A percentile compares a stretch with the other conserved stretches of the same genome.
These are phyloP conservation scores for Dryas alaskensis DNA, from an alignment of 306 rosid species.

Conservation along the genomic window DNA sequence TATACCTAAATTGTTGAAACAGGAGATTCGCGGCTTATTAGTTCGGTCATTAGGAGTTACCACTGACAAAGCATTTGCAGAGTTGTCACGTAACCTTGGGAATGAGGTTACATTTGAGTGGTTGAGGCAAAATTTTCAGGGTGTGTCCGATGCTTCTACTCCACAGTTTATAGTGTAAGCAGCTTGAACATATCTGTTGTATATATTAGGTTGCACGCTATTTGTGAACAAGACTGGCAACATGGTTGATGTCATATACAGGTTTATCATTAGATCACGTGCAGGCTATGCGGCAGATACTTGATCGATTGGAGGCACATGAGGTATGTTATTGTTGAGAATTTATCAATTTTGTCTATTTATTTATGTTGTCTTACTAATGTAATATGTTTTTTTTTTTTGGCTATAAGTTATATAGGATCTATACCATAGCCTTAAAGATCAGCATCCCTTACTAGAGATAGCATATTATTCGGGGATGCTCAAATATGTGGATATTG, in stretches of 20 bases:
- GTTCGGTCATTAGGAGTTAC: neutral
- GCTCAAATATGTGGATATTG: neutral
- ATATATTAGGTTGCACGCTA: neutral
- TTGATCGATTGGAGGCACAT: neutral
- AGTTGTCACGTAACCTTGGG: neutral
- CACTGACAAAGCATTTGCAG: neutral
- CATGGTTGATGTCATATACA: neutral
- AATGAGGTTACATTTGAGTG: neutral
- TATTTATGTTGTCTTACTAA: neutral
- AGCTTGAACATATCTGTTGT: neutral
- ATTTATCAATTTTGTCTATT: neutral
- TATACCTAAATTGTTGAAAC: neutral
- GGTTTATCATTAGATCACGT: neutral
- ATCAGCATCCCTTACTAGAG: neutral
- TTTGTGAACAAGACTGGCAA: neutral
- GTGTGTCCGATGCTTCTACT: neutral
- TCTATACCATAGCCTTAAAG: neutral
- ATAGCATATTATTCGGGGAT: neutral
- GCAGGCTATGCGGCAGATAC: neutral
- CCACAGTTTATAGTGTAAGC: neutral
- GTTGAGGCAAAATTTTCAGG: neutral
- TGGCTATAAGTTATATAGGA: neutral
- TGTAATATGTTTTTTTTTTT: too few species aligned
- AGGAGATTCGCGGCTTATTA: too few species aligned
- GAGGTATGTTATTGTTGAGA: neutral